phyloP scores from a whole-genome alignment of 2,329 filamentous ascomycete genomes.

The Colletotrichum agaves region DNA sequence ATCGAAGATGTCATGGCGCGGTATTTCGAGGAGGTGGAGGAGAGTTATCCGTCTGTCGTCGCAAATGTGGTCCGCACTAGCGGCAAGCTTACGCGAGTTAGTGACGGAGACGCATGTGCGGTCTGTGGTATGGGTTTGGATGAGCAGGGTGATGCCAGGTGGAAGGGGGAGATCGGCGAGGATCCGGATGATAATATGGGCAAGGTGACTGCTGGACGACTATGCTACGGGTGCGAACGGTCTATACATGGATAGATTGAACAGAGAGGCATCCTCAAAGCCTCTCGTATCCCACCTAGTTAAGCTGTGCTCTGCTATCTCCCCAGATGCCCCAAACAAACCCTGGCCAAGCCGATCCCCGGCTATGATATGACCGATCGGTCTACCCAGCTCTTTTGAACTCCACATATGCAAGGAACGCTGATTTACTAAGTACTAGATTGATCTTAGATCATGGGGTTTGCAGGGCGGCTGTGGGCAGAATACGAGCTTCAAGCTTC shows the following conservation, averaged over 20 bases:
- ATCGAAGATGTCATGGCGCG: conserved; percentile 92
- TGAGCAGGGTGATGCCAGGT: conserved; percentile 70
- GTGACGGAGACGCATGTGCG: conserved; percentile 62
- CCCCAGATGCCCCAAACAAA: neutral
- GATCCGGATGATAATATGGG: conserved; percentile 40
- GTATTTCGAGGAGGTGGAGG: conserved; percentile 89
- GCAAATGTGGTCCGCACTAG: conserved; percentile 94
- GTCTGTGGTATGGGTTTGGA: conserved; percentile 77
- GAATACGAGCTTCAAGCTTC: conserved; percentile 73
- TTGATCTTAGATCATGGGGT: conserved; percentile 40
- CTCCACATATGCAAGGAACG: conserved; percentile 36
- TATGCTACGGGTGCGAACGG: conserved; percentile 82
- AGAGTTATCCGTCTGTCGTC: conserved; percentile 89
- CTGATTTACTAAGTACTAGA: conserved; percentile 30
- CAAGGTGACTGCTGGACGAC: conserved; percentile 45
- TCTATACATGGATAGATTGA: conserved; percentile 63
- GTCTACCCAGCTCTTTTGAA: conserved; percentile 29
- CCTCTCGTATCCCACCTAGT: neutral
- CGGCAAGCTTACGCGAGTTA: conserved; percentile 75
- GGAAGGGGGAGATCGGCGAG: conserved; percentile 70
- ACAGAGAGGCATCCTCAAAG: conserved; percentile 1
- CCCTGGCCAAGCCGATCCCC: conserved; percentile 5
- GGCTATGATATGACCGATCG: conserved; percentile 9
- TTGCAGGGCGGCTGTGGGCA: conserved; percentile 54
- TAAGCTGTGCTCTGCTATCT: conserved; percentile 7